Conservation (phyloP, 345 rosid genomes). For the Eutrema heterophyllum region DNA sequence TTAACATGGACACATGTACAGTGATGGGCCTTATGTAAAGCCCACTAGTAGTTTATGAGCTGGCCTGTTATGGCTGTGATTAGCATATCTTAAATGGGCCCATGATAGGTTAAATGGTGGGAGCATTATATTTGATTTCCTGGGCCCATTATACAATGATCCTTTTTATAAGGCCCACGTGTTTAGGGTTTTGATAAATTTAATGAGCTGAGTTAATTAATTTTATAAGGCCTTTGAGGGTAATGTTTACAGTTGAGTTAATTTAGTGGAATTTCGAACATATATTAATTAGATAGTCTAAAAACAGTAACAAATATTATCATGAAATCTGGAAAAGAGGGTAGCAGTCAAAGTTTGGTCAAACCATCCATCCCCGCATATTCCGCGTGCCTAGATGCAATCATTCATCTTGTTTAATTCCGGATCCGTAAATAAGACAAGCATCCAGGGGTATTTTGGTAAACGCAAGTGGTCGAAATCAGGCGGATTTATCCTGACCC, state of each 20-base stretch:
- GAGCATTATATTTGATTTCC: background rate
- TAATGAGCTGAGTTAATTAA: background rate
- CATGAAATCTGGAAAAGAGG: too few species aligned
- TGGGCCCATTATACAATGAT: background rate
- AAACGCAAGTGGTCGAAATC: background rate
- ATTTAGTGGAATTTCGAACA: background rate
- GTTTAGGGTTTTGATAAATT: background rate
- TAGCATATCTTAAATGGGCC: background rate
- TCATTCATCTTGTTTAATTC: constrained; percentile 9
- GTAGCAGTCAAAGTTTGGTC: constrained; percentile 41
- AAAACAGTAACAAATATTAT: background rate
- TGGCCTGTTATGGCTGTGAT: background rate
- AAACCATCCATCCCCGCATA: constrained; percentile 32
- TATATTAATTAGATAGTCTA: background rate
- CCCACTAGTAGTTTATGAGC: background rate
- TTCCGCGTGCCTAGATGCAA: constrained; percentile 42
- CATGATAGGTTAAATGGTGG: background rate
- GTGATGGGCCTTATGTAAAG: background rate
- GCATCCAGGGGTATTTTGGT: constrained; percentile 11
- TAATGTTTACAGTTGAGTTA: background rate
- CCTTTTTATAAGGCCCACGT: background rate
- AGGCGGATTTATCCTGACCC: constrained; percentile 15
- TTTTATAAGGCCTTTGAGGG: background rate
- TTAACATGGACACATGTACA: too few species aligned
- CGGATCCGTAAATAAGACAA: constrained; percentile 8